phyloP scores from a whole-genome alignment of 2,329 filamentous ascomycete genomes.

The Pseudogymnoascus pannorum region DNA sequence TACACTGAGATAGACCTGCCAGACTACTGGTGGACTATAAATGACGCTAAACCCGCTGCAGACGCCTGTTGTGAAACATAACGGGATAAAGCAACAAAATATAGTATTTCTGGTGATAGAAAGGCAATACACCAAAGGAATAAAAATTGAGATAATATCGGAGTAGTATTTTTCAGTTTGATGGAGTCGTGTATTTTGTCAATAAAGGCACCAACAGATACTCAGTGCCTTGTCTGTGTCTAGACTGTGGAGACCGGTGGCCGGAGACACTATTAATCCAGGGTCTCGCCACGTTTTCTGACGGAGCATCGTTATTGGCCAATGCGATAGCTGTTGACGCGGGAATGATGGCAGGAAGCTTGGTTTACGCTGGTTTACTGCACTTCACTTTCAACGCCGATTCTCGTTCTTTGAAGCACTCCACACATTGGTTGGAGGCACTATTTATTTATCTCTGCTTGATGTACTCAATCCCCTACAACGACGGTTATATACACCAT shows the following conservation, averaged over 20 bases:
- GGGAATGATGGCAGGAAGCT: conserved; percentile 8
- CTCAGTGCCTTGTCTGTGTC: not conserved
- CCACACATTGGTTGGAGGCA: not conserved
- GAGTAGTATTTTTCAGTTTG: not conserved
- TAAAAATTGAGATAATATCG: not conserved
- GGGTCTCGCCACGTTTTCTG: not conserved
- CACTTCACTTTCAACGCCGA: not conserved
- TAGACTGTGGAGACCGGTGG: not conserved
- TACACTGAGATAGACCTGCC: not conserved
- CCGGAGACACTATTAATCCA: conserved; percentile 3
- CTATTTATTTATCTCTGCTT: conserved; percentile 3
- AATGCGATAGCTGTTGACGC: not conserved
- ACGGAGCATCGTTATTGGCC: not conserved
- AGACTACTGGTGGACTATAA: not conserved
- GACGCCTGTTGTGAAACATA: not conserved
- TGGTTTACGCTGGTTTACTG: not conserved
- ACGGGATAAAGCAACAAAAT: not conserved
- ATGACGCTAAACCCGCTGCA: not conserved
- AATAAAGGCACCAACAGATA: not conserved
- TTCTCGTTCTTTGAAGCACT: not conserved
- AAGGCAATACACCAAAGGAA: not conserved
- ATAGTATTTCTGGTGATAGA: not conserved
- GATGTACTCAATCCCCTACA: not conserved
- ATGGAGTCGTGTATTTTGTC: not conserved
- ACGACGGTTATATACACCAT: not conserved